These are phyloP conservation scores for Neoboletus subvelutipes DNA, from an alignment of 768 basidiomycete species.

Conservation along the genomic window DNA sequence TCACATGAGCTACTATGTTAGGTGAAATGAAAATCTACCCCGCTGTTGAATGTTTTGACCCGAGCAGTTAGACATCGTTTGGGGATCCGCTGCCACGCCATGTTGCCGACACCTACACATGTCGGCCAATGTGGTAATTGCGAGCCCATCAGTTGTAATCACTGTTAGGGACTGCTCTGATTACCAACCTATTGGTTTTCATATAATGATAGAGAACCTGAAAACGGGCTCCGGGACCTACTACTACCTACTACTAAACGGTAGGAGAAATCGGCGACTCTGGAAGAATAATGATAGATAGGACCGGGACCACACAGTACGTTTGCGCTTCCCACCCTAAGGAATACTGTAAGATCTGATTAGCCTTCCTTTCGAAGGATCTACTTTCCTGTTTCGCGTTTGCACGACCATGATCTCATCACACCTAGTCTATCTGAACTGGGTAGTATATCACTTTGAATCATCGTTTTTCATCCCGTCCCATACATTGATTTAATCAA, in stretches of 20 bases:
- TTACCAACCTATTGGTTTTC: neutral
- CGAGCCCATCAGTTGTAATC: neutral
- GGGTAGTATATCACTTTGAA: neutral
- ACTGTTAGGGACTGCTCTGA: neutral
- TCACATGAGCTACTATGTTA: neutral
- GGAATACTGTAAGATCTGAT: neutral
- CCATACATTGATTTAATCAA: neutral
- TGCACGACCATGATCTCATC: neutral
- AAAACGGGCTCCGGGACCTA: neutral
- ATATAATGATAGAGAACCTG: neutral
- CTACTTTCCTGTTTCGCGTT: neutral
- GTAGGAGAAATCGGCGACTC: neutral
- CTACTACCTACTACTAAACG: neutral
- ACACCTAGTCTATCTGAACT: too few relatives aligned
- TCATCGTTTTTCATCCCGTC: neutral
- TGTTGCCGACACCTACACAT: neutral
- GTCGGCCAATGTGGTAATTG: neutral
- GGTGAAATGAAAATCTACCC: neutral
- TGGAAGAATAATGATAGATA: neutral
- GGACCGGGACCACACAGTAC: neutral
- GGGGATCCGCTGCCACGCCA: too few relatives aligned
- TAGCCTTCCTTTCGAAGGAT: neutral
- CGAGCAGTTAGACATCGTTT: neutral
- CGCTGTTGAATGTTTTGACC: neutral
- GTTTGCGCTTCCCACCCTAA: neutral